Evolutionary conservation across 352 stramenopile species (phyloP).

Genomic region (Phytophthora pini): DNA sequence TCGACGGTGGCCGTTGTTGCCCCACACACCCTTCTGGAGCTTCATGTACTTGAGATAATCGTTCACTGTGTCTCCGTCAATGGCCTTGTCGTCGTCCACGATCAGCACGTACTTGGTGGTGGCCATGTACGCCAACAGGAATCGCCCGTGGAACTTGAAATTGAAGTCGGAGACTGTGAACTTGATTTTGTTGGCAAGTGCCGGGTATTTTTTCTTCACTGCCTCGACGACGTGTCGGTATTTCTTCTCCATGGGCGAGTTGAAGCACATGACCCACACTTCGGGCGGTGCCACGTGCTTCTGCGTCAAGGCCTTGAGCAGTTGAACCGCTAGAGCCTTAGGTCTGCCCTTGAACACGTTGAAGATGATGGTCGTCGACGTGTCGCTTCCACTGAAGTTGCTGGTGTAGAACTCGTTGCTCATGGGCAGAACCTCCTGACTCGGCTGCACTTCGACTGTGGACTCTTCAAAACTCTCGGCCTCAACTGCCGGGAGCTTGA

Average conservation of each 20-base stretch:
- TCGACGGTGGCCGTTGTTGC: slow-evolving; percentile 60
- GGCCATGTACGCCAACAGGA: slow-evolving; percentile 62
- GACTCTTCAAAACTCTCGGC: slow-evolving; percentile 6
- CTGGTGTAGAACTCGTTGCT: slow-evolving; percentile 56
- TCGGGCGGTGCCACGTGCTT: slow-evolving; percentile 44
- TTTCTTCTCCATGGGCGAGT: slow-evolving; percentile 49
- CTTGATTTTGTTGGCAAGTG: slow-evolving; percentile 37
- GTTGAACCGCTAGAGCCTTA: slow-evolving; percentile 51
- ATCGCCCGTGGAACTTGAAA: slow-evolving; percentile 62
- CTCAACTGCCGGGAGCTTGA: slow-evolving; percentile 26
- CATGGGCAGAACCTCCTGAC: slow-evolving; percentile 45
- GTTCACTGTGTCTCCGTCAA: slow-evolving; percentile 48
- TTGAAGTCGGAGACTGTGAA: slow-evolving; percentile 59
- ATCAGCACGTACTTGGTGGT: slow-evolving; percentile 60
- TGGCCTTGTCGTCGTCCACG: slow-evolving; percentile 58
- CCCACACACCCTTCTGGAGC: slow-evolving; percentile 48
- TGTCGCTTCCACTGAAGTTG: slow-evolving; percentile 36
- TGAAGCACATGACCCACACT: slow-evolving; percentile 76
- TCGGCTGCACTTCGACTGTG: slow-evolving; percentile 27
- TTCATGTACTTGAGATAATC: slow-evolving; percentile 56
- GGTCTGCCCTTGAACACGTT: slow-evolving; percentile 69
- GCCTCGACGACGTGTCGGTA: slow-evolving; percentile 47
- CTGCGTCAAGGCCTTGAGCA: slow-evolving; percentile 44
- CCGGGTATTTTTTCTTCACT: slow-evolving; percentile 31
- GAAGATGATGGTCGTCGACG: slow-evolving; percentile 78